Conservation (phyloP, 1,284 basidiomycete genomes). For the Ganoderma lingzhi region DNA sequence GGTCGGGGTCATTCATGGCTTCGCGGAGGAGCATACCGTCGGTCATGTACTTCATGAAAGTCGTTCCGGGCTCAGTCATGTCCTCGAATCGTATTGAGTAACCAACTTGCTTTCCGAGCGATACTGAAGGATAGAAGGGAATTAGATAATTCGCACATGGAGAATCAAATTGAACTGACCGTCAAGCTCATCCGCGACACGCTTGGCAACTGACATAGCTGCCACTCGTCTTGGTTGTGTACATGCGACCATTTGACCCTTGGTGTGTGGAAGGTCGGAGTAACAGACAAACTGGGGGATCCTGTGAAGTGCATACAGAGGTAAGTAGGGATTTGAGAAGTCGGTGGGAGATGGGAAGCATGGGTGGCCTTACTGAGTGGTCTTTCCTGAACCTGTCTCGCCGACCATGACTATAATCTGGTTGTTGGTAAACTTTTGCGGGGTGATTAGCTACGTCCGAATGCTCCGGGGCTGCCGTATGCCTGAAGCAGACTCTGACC, state of each 20-base stretch:
- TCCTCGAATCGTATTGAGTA: slow-evolving; percentile 99
- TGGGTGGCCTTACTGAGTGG: slow-evolving; percentile 80
- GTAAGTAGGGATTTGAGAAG: slow-evolving; percentile 25
- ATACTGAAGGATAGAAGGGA: slow-evolving; percentile 56
- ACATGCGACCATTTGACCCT: slow-evolving; percentile 93
- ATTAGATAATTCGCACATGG: neutral
- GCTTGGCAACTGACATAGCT: slow-evolving; percentile 98
- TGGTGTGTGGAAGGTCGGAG: slow-evolving; percentile 90
- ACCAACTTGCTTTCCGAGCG: slow-evolving; percentile 93
- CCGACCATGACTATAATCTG: slow-evolving; percentile 97
- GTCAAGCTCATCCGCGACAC: slow-evolving; percentile 99
- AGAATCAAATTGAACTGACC: slow-evolving; percentile 58
- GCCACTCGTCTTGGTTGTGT: slow-evolving; percentile 98
- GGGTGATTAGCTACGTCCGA: slow-evolving; percentile 44
- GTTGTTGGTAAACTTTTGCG: slow-evolving; percentile 77
- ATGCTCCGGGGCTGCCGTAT: slow-evolving; percentile 29
- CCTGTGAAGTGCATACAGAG: slow-evolving; percentile 26
- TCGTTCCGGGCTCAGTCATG: slow-evolving; percentile 91
- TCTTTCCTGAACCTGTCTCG: slow-evolving; percentile 98
- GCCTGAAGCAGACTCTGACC: slow-evolving; percentile 43
- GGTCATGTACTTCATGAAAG: slow-evolving; percentile 98
- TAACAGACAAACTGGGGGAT: slow-evolving; percentile 98
- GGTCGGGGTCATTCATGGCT: slow-evolving; percentile 95
- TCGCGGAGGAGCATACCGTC: slow-evolving; percentile 98
- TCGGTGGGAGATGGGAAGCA: no score